Evolutionary conservation across 2,329 filamentous ascomycete species (phyloP), one percentile per base, ranked within the genome.

Genomic region (Nemania sp.): DNA sequence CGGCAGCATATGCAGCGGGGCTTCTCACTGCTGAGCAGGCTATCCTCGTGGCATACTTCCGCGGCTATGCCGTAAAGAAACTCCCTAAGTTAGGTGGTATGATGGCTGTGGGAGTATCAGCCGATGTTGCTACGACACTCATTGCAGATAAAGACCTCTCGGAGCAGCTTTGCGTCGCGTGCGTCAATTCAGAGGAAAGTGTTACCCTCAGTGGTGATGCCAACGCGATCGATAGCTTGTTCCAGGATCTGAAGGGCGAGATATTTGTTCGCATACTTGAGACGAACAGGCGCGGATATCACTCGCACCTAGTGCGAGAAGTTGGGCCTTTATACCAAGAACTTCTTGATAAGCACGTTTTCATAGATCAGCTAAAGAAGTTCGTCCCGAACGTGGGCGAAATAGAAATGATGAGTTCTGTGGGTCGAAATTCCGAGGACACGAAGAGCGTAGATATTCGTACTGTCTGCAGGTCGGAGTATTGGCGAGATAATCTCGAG

Each of bases 281-380:
- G 18, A 52, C 49, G 5, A 29, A 29, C 24, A n/a, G 22, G 5
- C n/a, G 11, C 7, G 49, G 8, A 20, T 52, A 52, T 13, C 49
- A 52, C 20, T 52, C 49, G 22, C 49, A 52, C 11, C 49, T 22
- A 5, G 22, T 52, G 22, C 49, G 13, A 52, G 49, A 52, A 52
- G 38, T 43, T 18, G 38, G 38, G 2, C 11, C 38, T 43, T 13
- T 43, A 27, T 52, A 52, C 20, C 22, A 52, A 52, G 13, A 52
- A 27, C 49, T 52, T 27, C n/a, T 52, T 13, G 45, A 49, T 6
- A 49, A 49, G 3, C 45, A 49, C 18, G 7, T 49, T 5, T 49
- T 8, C 6, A 22, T 24, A 5, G 22, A 26, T 49, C 45, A 13
- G 45, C 5, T 13, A 5, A 49, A 13, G 24, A 24, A 35, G 32